phyloP scores from a whole-genome alignment of 2,329 filamentous ascomycete genomes.

The Colletotrichum noveboracense region DNA sequence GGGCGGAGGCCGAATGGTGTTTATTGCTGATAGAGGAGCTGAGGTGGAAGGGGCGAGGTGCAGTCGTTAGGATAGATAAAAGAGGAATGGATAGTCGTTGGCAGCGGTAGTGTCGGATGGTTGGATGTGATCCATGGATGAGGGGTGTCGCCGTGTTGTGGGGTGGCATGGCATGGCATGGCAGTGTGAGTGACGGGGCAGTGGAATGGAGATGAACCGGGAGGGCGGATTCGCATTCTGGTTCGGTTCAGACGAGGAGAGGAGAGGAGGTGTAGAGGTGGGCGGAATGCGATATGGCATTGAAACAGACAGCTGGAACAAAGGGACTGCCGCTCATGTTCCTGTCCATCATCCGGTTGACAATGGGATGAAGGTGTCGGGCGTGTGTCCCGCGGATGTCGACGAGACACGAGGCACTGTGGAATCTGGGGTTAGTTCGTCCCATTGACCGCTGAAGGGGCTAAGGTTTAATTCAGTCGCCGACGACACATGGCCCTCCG shows the following conservation, averaged over 20 bases:
- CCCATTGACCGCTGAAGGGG: background rate
- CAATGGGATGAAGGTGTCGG: conserved; percentile 10
- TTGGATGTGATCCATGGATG: background rate
- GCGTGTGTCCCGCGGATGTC: background rate
- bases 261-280: background rate
- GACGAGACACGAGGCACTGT: background rate
- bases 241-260: background rate
- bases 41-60: background rate
- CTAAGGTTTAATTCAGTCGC: background rate
- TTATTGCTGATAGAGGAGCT: background rate
- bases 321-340: background rate
- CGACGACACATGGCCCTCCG: background rate
- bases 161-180: background rate
- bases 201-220: background rate
- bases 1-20: background rate
- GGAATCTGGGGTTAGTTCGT: conserved; percentile 10
- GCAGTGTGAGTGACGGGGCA: background rate
- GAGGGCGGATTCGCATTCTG: background rate
- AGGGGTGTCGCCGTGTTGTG: background rate
- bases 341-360: background rate
- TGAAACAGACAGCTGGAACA: background rate
- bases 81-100: background rate
- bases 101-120: background rate
- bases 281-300: background rate
- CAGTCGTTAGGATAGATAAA: background rate